Evolutionary conservation across 2,329 filamentous ascomycete genomes (phyloP).

Genomic region (Camptophora hylomeconis): DNA sequence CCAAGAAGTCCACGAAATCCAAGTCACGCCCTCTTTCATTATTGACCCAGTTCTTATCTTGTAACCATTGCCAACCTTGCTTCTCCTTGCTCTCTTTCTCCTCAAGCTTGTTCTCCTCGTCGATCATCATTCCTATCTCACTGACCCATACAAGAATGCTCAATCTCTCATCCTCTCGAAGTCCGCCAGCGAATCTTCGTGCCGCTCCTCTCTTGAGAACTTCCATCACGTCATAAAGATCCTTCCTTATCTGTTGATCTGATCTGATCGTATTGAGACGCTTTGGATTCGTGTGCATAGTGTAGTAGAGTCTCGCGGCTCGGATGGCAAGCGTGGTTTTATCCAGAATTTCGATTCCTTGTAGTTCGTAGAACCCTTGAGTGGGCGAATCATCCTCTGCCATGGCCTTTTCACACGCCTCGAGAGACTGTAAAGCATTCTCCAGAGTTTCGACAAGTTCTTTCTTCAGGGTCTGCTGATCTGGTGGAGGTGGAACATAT

Average conservation of each 20-base stretch:
- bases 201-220: constrained; percentile 83
- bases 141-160: constrained; percentile 68
- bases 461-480: constrained; percentile 62
- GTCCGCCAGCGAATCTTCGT: constrained; percentile 71
- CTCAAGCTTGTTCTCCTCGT: constrained; percentile 65
- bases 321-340: constrained; percentile 90
- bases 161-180: constrained; percentile 64
- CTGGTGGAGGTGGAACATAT: constrained; percentile 69
- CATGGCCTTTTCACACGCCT: constrained; percentile 21
- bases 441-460: constrained; percentile 55
- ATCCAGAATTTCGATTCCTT: constrained; percentile 85
- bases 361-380: constrained; percentile 69
- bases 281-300: constrained; percentile 75
- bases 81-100: constrained; percentile 58
- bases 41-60: constrained; percentile 52
- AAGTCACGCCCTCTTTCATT: constrained; percentile 63
- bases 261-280: constrained; percentile 75
- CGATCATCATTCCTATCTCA: constrained; percentile 63
- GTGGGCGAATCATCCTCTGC: constrained; percentile 31
- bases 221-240: constrained; percentile 77
- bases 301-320: constrained; percentile 93
- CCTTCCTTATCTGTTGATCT: constrained; percentile 71
- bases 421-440: constrained; percentile 55
- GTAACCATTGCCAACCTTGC: constrained; percentile 67
- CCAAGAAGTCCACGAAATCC: constrained; percentile 68